These are phyloP conservation scores for Geranium rotundifolium DNA, from an alignment of 345 rosid species.

Conservation along the genomic window DNA sequence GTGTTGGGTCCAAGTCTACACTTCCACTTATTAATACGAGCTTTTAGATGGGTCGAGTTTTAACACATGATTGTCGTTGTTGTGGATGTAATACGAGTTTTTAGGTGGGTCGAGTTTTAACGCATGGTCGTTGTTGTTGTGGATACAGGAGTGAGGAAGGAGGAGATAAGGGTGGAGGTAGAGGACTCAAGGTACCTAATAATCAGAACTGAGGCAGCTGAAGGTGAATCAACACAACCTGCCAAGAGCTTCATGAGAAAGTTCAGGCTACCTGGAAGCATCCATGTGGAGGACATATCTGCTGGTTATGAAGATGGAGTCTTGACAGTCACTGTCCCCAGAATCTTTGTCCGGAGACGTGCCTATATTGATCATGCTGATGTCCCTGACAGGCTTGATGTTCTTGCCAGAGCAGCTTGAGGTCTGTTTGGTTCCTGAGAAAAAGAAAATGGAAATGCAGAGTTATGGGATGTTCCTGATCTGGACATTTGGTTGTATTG, in stretches of 20 bases:
- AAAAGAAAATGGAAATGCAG: too few species aligned
- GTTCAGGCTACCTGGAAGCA: constrained; percentile 50
- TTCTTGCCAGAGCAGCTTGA: constrained; percentile 82
- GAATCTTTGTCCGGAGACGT: constrained; percentile 25
- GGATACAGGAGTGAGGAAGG: constrained; percentile 54
- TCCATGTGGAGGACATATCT: constrained; percentile 44
- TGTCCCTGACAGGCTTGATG: constrained; percentile 36
- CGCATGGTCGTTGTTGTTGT: too few species aligned
- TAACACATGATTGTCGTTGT: too few species aligned
- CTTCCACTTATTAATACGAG: too few species aligned
- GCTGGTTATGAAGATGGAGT: constrained; percentile 65
- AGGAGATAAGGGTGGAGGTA: constrained; percentile 62
- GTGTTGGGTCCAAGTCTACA: too few species aligned
- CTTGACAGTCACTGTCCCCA: constrained; percentile 53
- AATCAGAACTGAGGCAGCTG: constrained; percentile 44
- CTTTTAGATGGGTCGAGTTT: too few species aligned
- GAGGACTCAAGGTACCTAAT: constrained; percentile 59
- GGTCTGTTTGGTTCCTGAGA: not conserved
- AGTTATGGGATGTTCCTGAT: too few species aligned
- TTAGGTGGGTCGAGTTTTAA: too few species aligned
- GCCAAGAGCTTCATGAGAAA: constrained; percentile 46
- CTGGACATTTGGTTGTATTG: too few species aligned
- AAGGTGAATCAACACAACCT: constrained; percentile 21
- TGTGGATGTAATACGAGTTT: too few species aligned
- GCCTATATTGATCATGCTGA: constrained; percentile 41